Percentiles rank a stretch among this genome's conserved stretches.
Evolutionary conservation across 1,284 basidiomycete species (phyloP).

Genomic region (Ustilago cynodontis): DNA sequence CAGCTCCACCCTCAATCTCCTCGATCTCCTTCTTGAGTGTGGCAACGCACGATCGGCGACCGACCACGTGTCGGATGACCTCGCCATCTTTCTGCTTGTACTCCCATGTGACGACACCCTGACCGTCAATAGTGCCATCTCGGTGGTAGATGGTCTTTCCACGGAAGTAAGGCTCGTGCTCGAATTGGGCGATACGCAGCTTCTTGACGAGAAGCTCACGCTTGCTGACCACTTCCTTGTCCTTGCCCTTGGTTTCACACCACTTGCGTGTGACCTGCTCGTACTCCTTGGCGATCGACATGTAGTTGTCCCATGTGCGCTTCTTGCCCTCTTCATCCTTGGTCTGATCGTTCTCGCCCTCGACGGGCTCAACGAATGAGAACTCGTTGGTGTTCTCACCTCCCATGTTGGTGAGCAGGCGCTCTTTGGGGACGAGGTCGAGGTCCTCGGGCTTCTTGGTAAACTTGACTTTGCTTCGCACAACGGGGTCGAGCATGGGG

Average conservation of each 20-base stretch:
- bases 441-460: constrained; percentile 65
- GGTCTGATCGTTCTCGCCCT: constrained; percentile 68
- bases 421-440: constrained; percentile 59
- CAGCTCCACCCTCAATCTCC: constrained; percentile 54
- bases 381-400: constrained; percentile 53
- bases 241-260: constrained; percentile 55
- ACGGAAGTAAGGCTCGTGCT: constrained; percentile 68
- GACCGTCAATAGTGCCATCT: constrained; percentile 67
- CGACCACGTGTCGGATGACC: constrained; percentile 61
- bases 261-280: constrained; percentile 67
- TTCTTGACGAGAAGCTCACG: constrained; percentile 67
- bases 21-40: constrained; percentile 60
- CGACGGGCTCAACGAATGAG: constrained; percentile 52
- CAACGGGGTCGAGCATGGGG: constrained; percentile 68
- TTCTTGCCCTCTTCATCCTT: constrained; percentile 64
- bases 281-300: constrained; percentile 64
- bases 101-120: constrained; percentile 63
- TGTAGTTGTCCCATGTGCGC: constrained; percentile 60
- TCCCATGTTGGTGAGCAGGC: constrained; percentile 51
- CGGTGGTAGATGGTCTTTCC: constrained; percentile 68
- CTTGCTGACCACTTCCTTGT: constrained; percentile 44
- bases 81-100: constrained; percentile 66
- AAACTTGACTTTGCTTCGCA: constrained; percentile 67
- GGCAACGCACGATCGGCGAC: constrained; percentile 50
- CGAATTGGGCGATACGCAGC: constrained; percentile 68